phyloP scores from a whole-genome alignment of 345 rosid genomes.

The Citrus mangshanensis region DNA sequence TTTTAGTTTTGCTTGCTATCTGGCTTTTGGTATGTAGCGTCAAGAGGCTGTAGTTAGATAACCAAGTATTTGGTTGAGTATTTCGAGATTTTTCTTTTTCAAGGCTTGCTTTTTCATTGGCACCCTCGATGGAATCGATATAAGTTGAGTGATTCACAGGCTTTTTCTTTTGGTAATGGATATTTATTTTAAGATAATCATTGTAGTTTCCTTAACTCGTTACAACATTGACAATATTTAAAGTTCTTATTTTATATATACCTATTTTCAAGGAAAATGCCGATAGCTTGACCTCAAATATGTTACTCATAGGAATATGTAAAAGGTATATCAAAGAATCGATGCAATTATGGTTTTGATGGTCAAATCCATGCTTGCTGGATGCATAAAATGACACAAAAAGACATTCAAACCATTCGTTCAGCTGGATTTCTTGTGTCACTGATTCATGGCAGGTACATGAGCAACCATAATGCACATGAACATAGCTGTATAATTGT shows the following conservation, averaged over 20 bases:
- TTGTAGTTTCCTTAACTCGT: neutral
- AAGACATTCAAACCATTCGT: slow-evolving; percentile 63
- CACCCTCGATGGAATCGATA: neutral
- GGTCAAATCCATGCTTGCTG: slow-evolving; percentile 98
- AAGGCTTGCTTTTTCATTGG: neutral
- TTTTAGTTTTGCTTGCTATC: neutral
- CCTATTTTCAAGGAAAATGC: neutral
- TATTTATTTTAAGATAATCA: neutral
- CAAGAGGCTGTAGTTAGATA: neutral
- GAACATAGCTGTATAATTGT: neutral
- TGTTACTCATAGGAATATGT: slow-evolving; percentile 70
- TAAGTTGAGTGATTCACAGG: neutral
- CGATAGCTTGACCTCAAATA: neutral
- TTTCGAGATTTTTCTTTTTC: neutral
- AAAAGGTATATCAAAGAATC: slow-evolving; percentile 87
- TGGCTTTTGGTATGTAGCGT: neutral
- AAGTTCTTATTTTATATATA: neutral
- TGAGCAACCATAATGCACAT: neutral
- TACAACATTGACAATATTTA: neutral
- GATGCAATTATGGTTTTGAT: slow-evolving; percentile 75
- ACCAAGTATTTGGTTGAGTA: neutral
- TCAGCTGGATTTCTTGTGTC: slow-evolving; percentile 85
- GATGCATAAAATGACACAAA: slow-evolving; percentile 68
- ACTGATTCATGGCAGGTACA: slow-evolving; percentile 92
- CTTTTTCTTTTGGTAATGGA: neutral